Conservation (phyloP, 2,329 filamentous ascomycete genomes). For the Colletotrichum karsti region DNA sequence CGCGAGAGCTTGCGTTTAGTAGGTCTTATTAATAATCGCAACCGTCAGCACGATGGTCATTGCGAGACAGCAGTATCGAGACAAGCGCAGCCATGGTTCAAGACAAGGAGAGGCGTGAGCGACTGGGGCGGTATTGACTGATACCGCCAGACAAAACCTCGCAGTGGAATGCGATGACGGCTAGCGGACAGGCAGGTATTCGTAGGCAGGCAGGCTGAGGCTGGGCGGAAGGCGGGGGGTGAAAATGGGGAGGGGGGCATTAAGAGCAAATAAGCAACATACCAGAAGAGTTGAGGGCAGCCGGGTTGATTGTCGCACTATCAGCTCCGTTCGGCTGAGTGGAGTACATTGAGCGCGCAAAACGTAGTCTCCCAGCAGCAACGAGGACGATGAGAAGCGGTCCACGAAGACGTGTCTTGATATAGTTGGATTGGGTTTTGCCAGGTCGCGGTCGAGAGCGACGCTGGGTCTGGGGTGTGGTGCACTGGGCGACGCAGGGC, state of each 20-base stretch:
- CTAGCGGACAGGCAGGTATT: slow-evolving; percentile 8
- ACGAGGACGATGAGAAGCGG: slow-evolving; percentile 45
- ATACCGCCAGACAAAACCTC: slow-evolving; percentile 12
- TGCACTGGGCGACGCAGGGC: slow-evolving; percentile 52
- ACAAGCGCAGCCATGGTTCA: slow-evolving; percentile 19
- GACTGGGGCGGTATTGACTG: slow-evolving; percentile 9
- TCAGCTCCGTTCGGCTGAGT: slow-evolving; percentile 78
- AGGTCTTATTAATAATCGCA: slow-evolving; percentile 50
- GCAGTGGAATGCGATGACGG: slow-evolving; percentile 27
- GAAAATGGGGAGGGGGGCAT: slow-evolving; percentile 12
- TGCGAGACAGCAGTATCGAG: slow-evolving; percentile 12
- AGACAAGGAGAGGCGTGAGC: neutral
- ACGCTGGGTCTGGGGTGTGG: slow-evolving; percentile 42
- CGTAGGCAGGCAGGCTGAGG: slow-evolving; percentile 14
- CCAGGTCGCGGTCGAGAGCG: slow-evolving; percentile 39
- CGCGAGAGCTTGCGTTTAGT: slow-evolving; percentile 67
- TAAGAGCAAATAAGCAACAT: slow-evolving; percentile 48
- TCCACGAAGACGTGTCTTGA: slow-evolving; percentile 69
- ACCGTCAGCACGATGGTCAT: slow-evolving; percentile 37
- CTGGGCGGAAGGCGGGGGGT: slow-evolving; percentile 19
- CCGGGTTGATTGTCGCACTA: slow-evolving; percentile 90
- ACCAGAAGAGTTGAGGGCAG: slow-evolving; percentile 84
- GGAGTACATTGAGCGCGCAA: slow-evolving; percentile 57
- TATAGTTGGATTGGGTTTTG: slow-evolving; percentile 60
- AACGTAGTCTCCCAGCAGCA: slow-evolving; percentile 44